Base-by-base conservation (phyloP, 768 basidiomycete species). In the Lactarius trivialis region DNA sequence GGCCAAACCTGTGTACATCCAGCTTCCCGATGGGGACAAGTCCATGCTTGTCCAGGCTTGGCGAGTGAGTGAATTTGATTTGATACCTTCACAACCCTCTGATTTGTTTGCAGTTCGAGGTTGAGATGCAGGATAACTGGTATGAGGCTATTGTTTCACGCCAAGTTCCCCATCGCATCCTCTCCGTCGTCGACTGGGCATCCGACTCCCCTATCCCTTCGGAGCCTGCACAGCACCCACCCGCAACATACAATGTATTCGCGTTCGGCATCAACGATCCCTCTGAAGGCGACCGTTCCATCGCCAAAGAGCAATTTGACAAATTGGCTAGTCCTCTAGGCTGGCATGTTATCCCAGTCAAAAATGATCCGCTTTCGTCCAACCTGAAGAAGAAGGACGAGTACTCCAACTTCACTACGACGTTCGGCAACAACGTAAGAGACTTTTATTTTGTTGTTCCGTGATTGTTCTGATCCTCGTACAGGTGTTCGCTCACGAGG, bases 51-150 rank as follows among this genome's bases (percentile, higher is more conserved):
- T 82, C 70, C 82, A 92, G 64, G 92, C 92, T 4, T 98, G 90
- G 91, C 88, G 85, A 80, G 84, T 85, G 37, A 19, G 76, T 70
- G 8, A 4, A n/a, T 7, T n/a, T n/a, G 37, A 30, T 30, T 26
- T 36, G 4, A 50, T 21, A 26, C 11, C 34, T 4, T 45, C 14
- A n/a, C 24, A 24, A 9, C 28, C 48, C 11, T 52, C 50, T 58
- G 55, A 63, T 15, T 17, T 9, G 54, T 48, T 24, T 43, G 4
- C 48, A 88, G 85, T 89, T 94, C 69, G 92, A 94, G 71, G 88
- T 96, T 50, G 89, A 93, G 79, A 92, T 96, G 89, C 71, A 86
- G 70, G 86, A 97, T 75, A 98, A 94, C 75, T 96, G 92, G 92
- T 98, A 98, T 68, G 93, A 98, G 73, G 83, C 93, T 4, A 81